A percentile compares a stretch with the other conserved stretches of the same genome.
Evolutionary conservation across 495 filamentous ascomycete genomes (phyloP).

Genomic region (Mytilinidion resinicola): DNA sequence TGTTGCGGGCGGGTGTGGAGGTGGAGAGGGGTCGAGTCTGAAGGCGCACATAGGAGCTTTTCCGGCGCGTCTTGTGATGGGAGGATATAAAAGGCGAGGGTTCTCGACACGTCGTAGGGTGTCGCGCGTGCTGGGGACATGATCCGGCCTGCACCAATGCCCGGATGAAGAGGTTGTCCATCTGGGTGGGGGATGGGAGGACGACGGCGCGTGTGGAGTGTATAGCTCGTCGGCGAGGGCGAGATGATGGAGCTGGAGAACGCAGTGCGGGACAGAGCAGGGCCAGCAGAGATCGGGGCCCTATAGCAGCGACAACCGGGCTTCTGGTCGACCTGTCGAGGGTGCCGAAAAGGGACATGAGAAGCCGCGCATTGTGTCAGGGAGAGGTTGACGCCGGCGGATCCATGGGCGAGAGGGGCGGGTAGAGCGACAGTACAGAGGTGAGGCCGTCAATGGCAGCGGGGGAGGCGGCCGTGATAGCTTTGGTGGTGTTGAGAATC

Average conservation of each 20-base stretch:
- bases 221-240: conserved; percentile 7
- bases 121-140: conserved; percentile 49
- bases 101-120: conserved; percentile 6
- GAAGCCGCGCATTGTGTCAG: conserved; percentile 56
- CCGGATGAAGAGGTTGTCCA: conserved; percentile 56
- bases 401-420: too few relatives aligned
- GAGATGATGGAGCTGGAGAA: neutral
- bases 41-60: neutral
- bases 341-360: conserved; percentile 58
- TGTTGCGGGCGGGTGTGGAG: neutral
- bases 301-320: conserved; percentile 45
- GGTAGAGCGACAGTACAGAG: too few relatives aligned
- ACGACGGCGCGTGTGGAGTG: conserved; percentile 2
- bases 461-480: too few relatives aligned
- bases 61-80: conserved; percentile 24
- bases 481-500: too few relatives aligned
- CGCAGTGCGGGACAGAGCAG: conserved; percentile 35
- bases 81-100: neutral
- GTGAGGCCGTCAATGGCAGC: too few relatives aligned
- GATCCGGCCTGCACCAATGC: conserved; percentile 58
- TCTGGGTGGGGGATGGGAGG: conserved; percentile 25
- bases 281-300: conserved; percentile 39
- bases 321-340: conserved; percentile 46
- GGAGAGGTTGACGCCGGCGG: neutral
- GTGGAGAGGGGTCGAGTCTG: conserved; percentile 7